Evolutionary conservation across 179 eudicot species (phyloP).

Genomic region (Beta macrorhiza): DNA sequence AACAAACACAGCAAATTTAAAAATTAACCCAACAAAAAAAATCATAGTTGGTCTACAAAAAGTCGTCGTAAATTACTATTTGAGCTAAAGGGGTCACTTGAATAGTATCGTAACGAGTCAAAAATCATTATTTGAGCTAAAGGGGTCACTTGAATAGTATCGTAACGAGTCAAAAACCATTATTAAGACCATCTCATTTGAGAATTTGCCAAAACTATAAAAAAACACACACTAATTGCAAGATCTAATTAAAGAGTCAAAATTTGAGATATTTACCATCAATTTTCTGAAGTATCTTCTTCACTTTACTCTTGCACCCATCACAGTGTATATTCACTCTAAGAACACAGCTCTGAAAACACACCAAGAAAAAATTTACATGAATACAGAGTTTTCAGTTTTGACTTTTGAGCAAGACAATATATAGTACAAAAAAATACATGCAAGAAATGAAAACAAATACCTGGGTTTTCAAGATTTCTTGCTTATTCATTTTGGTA

Average conservation of each 20-base stretch:
- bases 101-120: no score
- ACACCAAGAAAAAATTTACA: neutral
- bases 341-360: constrained; percentile 50
- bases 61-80: no score
- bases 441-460: neutral
- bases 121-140: no score
- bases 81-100: no score
- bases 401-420: neutral
- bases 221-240: neutral
- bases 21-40: neutral
- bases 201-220: no score
- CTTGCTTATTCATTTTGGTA: constrained; percentile 55
- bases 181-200: no score
- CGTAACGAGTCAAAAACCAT: no score
- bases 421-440: neutral
- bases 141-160: no score
- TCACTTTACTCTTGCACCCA: constrained; percentile 55
- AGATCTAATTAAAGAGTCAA: constrained; percentile 22
- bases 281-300: constrained; percentile 47
- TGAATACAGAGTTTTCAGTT: neutral
- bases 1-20: neutral
- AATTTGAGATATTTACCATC: constrained; percentile 35
- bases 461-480: constrained; percentile 60
- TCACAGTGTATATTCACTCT: constrained; percentile 57
- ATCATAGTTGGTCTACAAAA: no score